Evolutionary conservation across 2,329 filamentous ascomycete genomes (phyloP).

Genomic region (Arthroderma sp.): DNA sequence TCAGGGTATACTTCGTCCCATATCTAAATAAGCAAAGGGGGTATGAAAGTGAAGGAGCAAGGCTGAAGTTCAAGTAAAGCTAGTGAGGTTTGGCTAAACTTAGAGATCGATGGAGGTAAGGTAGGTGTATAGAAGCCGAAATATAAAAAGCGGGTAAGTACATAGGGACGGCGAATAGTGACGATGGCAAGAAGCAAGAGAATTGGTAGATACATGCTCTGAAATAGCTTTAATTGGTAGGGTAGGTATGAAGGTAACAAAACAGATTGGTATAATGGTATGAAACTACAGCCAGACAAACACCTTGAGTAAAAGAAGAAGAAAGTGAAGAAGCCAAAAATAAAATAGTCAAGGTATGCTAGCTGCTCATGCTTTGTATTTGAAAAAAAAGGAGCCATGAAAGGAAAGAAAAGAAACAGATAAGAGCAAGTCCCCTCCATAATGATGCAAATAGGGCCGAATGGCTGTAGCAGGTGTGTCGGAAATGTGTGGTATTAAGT

Average conservation of each 20-base stretch:
- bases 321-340: not conserved
- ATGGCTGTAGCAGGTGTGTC: not conserved
- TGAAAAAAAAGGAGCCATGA: not conserved
- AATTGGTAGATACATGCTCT: not conserved
- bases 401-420: not conserved
- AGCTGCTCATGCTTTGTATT: constrained; percentile 1
- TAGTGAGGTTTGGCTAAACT: not conserved
- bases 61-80: not conserved
- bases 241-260: not conserved
- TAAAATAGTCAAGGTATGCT: not conserved
- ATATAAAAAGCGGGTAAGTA: not conserved
- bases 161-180: not conserved
- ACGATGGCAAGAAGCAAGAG: not conserved
- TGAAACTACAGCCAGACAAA: constrained; percentile 5
- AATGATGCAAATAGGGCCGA: not conserved
- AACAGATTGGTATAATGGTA: constrained; percentile 9
- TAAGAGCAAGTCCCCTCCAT: not conserved
- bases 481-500: not conserved
- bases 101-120: not conserved
- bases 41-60: not conserved
- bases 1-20: not conserved
- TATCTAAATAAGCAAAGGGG: not conserved
- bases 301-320: not conserved
- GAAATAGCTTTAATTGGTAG: not conserved
- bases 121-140: not conserved